phyloP scores from a whole-genome alignment of 2,329 filamentous ascomycete species.

The Myriangium duriaei region DNA sequence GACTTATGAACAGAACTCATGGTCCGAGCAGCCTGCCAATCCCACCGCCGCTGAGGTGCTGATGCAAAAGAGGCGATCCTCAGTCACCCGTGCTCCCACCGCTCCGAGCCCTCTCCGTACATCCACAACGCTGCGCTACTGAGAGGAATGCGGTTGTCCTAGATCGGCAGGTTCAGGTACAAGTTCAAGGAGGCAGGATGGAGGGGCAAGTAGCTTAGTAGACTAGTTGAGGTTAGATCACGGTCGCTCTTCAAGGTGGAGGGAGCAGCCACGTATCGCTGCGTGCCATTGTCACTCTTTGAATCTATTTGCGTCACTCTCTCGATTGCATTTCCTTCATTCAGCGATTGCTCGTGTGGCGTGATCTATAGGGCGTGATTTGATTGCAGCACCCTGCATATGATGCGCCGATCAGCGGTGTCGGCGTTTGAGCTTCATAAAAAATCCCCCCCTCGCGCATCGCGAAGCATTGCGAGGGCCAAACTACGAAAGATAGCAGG shows the following conservation, averaged over 20 bases:
- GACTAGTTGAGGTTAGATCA: constrained; percentile 34
- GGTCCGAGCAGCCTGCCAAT: constrained; percentile 7
- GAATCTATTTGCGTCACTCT: constrained; percentile 32
- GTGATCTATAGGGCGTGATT: too few species aligned
- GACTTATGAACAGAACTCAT: constrained; percentile 2
- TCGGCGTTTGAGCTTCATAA: too few species aligned
- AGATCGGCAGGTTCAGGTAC: too few species aligned
- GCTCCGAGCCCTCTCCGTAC: constrained; percentile 8
- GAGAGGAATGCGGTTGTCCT: neutral
- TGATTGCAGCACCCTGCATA: too few species aligned
- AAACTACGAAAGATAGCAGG: too few species aligned
- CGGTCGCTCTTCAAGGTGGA: too few species aligned
- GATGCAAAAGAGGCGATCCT: constrained; percentile 7
- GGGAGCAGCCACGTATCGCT: neutral
- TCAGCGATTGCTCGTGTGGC: too few species aligned
- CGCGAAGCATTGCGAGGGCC: too few species aligned
- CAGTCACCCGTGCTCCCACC: constrained; percentile 4
- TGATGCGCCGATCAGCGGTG: too few species aligned
- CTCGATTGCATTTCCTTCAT: too few species aligned
- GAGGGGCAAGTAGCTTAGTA: constrained; percentile 1
- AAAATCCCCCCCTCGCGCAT: too few species aligned
- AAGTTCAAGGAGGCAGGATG: neutral
- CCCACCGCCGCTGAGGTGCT: constrained; percentile 3
- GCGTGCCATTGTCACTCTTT: neutral
- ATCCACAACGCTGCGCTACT: constrained; percentile 7